These are phyloP conservation scores for Backusella mclennaniae DNA, from an alignment of 192 early-diverging fungal species.

Conservation along the genomic window DNA sequence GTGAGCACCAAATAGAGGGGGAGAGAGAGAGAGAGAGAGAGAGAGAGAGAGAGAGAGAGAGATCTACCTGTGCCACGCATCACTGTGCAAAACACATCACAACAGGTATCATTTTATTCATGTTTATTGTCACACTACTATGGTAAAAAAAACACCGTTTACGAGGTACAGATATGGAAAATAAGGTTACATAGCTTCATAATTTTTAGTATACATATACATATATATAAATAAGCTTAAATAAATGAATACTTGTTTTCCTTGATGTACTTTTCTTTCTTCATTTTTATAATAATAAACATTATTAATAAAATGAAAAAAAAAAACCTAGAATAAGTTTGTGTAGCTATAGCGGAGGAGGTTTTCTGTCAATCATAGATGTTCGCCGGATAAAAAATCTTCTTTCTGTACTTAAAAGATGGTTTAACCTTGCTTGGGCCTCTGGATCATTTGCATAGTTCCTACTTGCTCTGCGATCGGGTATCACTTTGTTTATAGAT, in stretches of 20 bases:
- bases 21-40: too few relatives aligned
- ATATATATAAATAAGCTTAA: not conserved
- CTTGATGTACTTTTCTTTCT: too few relatives aligned
- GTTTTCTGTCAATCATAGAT: not conserved
- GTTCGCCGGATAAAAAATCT: not conserved
- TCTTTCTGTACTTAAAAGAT: conserved; percentile 7
- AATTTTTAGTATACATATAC: not conserved
- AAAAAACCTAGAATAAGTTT: not conserved
- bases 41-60: too few relatives aligned
- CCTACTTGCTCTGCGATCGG: conserved; percentile 15
- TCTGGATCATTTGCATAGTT: conserved; percentile 10
- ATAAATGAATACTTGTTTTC: not conserved
- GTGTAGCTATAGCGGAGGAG: not conserved
- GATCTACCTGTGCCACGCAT: too few relatives aligned
- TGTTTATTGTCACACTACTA: too few relatives aligned
- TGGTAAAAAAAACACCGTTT: not conserved
- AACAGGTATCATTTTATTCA: too few relatives aligned
- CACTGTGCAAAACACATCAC: too few relatives aligned
- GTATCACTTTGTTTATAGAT: not conserved
- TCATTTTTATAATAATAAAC: not conserved
- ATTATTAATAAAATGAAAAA: not conserved
- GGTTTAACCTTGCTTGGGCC: conserved; percentile 3
- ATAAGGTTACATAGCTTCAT: not conserved
- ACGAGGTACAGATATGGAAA: not conserved
- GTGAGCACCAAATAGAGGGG: too few relatives aligned